Percentiles rank a stretch among this genome's conserved stretches.
These are phyloP conservation scores for Fonsecaea pugnacius DNA, from an alignment of 2,329 filamentous ascomycete species.

Conservation along the genomic window DNA sequence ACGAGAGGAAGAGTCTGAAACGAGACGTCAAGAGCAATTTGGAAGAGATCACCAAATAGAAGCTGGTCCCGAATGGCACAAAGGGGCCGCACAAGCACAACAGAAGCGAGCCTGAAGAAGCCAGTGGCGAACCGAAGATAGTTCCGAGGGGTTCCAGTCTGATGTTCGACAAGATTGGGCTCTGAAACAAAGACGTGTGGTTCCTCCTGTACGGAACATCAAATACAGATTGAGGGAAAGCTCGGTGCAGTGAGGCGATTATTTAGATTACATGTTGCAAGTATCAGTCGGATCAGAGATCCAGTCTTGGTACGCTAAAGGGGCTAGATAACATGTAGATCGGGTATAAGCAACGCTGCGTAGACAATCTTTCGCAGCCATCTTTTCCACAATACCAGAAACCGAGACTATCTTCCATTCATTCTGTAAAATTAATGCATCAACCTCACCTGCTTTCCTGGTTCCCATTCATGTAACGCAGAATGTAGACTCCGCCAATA, in stretches of 20 bases:
- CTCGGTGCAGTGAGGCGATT: neutral
- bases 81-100: constrained; percentile 17
- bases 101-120: constrained; percentile 15
- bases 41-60: constrained; percentile 25
- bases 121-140: constrained; percentile 8
- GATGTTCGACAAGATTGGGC: constrained; percentile 12
- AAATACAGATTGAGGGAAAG: neutral
- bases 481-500: constrained; percentile 92
- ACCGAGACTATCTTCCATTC: neutral
- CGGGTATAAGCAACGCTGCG: neutral
- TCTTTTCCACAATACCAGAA: neutral
- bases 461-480: constrained; percentile 81
- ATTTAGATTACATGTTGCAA: neutral
- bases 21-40: constrained; percentile 22
- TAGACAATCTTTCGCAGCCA: neutral
- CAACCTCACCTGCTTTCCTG: constrained; percentile 66
- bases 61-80: constrained; percentile 24
- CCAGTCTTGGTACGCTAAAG: neutral
- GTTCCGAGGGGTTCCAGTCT: constrained; percentile 28
- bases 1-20: constrained; percentile 20
- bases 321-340: neutral
- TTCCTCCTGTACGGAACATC: neutral
- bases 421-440: constrained; percentile 52
- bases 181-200: constrained; percentile 1
- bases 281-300: neutral